Evolutionary conservation across 2,329 filamentous ascomycete species (phyloP).

Genomic region (Penicillium olsonii): DNA sequence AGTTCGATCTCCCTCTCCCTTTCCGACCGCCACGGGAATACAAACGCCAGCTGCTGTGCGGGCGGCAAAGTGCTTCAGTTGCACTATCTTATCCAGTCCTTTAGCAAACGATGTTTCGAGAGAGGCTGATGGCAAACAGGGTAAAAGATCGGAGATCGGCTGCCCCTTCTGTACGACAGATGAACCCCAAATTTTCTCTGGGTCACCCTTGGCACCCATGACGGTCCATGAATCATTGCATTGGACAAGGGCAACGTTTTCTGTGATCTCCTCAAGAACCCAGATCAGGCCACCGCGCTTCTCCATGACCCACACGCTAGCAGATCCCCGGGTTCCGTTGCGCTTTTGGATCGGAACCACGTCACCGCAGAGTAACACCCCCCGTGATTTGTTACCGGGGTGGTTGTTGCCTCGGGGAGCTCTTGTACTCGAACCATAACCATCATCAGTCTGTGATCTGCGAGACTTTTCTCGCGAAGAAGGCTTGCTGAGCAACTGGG

Average conservation of each 20-base stretch:
- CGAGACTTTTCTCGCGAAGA: slow-evolving; percentile 56
- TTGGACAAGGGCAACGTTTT: slow-evolving; percentile 78
- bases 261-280: slow-evolving; percentile 96
- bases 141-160: slow-evolving; percentile 76
- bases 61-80: slow-evolving; percentile 80
- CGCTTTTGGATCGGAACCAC: slow-evolving; percentile 98
- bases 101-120: slow-evolving; percentile 67
- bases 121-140: slow-evolving; percentile 74
- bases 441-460: slow-evolving; percentile 61
- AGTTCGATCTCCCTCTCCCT: slow-evolving; percentile 67
- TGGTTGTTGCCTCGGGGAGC: slow-evolving; percentile 64
- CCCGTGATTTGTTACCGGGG: slow-evolving; percentile 73
- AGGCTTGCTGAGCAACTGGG: slow-evolving; percentile 82
- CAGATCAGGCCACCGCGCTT: slow-evolving; percentile 92
- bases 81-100: slow-evolving; percentile 73
- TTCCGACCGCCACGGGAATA: slow-evolving; percentile 80
- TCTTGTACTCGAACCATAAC: slow-evolving; percentile 50
- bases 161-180: slow-evolving; percentile 67
- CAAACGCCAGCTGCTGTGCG: slow-evolving; percentile 74
- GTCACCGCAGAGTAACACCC: slow-evolving; percentile 90
- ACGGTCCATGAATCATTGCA: slow-evolving; percentile 78
- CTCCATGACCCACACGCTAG: slow-evolving; percentile 98
- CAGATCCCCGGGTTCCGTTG: slow-evolving; percentile 86
- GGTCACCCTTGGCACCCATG: slow-evolving; percentile 69
- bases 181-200: slow-evolving; percentile 82